These are phyloP conservation scores for Daldinia bambusicola DNA, from an alignment of 495 filamentous ascomycete genomes.

Conservation along the genomic window DNA sequence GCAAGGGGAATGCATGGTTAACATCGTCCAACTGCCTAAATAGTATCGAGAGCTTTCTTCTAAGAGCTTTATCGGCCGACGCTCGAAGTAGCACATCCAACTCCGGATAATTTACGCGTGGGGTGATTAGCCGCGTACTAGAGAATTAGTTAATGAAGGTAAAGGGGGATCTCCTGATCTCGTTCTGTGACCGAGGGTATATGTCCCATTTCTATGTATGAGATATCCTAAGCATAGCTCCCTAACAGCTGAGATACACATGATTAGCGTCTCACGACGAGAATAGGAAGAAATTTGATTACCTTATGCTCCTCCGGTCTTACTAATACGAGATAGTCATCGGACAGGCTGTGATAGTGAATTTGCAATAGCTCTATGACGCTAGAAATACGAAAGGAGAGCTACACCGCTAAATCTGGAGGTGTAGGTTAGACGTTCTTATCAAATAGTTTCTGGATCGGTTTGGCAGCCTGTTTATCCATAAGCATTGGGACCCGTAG, in stretches of 20 bases:
- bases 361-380: not conserved
- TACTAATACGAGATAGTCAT: not conserved
- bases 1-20: not conserved
- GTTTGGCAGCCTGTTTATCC: conserved; percentile 75
- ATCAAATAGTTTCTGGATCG: conserved; percentile 84
- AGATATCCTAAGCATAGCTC: not conserved
- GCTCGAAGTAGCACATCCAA: not conserved
- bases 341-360: not conserved
- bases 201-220: not conserved
- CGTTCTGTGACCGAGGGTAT: not conserved
- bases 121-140: not conserved
- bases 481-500: conserved; percentile 22
- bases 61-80: not conserved
- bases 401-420: not conserved
- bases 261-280: not conserved
- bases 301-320: not conserved
- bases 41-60: not conserved
- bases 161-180: not conserved
- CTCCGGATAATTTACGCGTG: not conserved
- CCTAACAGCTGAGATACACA: conserved; percentile 1
- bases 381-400: not conserved
- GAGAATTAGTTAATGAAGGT: not conserved
- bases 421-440: conserved; percentile 63
- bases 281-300: not conserved
- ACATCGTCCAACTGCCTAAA: not conserved